Evolutionary conservation across 2,329 filamentous ascomycete species (phyloP), one percentile per base, ranked within the genome.

Genomic region (Cordyceps cicadae): DNA sequence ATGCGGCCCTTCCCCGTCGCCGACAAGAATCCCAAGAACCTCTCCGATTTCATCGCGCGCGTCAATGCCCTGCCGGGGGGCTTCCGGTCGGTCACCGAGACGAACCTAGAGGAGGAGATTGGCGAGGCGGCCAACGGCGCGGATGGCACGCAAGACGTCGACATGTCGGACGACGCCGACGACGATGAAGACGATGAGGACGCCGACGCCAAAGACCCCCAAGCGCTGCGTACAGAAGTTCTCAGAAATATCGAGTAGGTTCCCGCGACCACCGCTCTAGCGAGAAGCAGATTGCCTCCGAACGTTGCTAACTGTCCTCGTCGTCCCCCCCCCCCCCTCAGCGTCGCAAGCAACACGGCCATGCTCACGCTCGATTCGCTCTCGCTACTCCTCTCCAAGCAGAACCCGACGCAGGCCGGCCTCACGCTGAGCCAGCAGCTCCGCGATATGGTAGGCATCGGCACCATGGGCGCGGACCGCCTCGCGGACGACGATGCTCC

Each of bases 321-420:
- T n/a, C n/a, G n/a, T n/a, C n/a, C n/a, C n/a, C n/a, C n/a, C 15
- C 21, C 3, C 46, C 9, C 9, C 29, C 3, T 3, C 24, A 76
- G 74, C 46, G 65, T 74, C 52, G 74, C 74, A 32, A 67, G 69
- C 60, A 83, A 87, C 65, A 82, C 84, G 59, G 81, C 87, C 46
- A 79, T 88, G 69, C 80, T 89, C 62, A 85, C 87, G 7, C 84
- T 95, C 67, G 90, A 96, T 71, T 90, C 92, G 67, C 76, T 96
- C 60, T 96, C 92, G 34, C 81, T 96, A 7, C 79, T 96, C 1
- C 79, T 94, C 17, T 90, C 90, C n/a, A 92, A 92, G 71, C 84
- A 94, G 69, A 79, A 79, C n/a, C 88, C 90, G 0, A 83, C 82
- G 9, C 84, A 87, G 64, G 89, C 87, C 5, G 80, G 85, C 66